Evolutionary conservation across 139 green algal genomes (phyloP), one percentile per base, ranked within the genome.

Genomic region (Coelastrella sp.): DNA sequence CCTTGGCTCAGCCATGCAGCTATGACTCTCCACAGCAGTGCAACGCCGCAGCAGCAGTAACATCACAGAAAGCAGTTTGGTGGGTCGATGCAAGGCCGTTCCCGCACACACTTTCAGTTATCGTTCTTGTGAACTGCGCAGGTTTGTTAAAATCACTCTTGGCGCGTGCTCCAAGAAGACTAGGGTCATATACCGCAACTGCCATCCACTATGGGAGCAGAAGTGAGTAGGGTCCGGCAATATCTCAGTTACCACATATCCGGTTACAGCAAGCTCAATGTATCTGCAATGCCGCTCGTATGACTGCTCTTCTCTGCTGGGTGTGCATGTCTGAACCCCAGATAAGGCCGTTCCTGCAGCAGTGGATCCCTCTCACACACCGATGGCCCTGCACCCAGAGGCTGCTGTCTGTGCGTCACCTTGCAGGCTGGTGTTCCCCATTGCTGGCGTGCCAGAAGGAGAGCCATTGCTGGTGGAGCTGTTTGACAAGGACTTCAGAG

Each of bases 381-480:
- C 2, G 2, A 71, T 71, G 32, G 64, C 16, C 16, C 64, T 20
- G 64, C 64, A 20, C 16, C 11, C 64, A 47, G 3, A 16, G 0
- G 71, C 71, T 80, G 6, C 74, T 3, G 19, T 64, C 11, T 54
- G 6, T 47, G 32, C 32, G 32, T 47, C 32, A 47, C 7, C 22
- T n/a, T 87, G 54, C 87, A 91, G 87, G 77, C 66, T 91, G 78
- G 17, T 87, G 54, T 87, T 91, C 58, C 47, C 77, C 5, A 20
- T 91, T 22, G 87, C 78, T 54, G 65, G 65, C 7, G 16, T 91
- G 56, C 13, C 56, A 14, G 87, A 91, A 22, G 87, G 19, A 6
- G 87, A 91, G 78, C 87, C 87, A 57, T 65, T 91, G 79, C 87
- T 79, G 60, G 54, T 91, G 3, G 87, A 91, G 87, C 64, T 91